These are phyloP conservation scores for Pythium vanterpoolii DNA, from an alignment of 352 stramenopile species.

Conservation along the genomic window DNA sequence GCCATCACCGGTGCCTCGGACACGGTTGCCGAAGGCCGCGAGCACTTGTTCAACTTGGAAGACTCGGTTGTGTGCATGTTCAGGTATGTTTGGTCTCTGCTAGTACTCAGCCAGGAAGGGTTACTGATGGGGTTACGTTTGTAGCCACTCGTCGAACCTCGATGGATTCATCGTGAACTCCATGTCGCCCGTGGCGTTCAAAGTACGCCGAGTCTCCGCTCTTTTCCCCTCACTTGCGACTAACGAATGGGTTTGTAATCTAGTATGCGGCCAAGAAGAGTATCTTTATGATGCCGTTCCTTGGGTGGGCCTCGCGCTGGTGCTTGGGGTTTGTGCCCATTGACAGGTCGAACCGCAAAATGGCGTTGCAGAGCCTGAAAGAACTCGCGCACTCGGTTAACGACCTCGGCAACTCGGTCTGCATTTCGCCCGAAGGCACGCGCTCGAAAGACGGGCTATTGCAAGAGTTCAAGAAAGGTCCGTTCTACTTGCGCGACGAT, in stretches of 20 bases:
- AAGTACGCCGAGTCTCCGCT: slow-evolving; percentile 29
- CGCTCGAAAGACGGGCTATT: slow-evolving; percentile 79
- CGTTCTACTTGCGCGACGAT: slow-evolving; percentile 81
- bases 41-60: slow-evolving; percentile 48
- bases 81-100: slow-evolving; percentile 32
- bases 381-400: slow-evolving; percentile 67
- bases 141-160: slow-evolving; percentile 76
- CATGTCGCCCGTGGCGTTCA: slow-evolving; percentile 64
- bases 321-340: slow-evolving; percentile 79
- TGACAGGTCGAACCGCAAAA: slow-evolving; percentile 63
- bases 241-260: background rate
- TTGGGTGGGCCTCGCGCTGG: slow-evolving; percentile 74
- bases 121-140: no score
- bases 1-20: slow-evolving; percentile 55
- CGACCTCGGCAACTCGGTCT: slow-evolving; percentile 67
- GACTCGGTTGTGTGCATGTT: slow-evolving; percentile 84
- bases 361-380: slow-evolving; percentile 64
- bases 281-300: slow-evolving; percentile 74
- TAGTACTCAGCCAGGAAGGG: background rate
- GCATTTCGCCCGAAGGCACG: slow-evolving; percentile 81
- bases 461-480: slow-evolving; percentile 86
- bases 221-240: background rate
- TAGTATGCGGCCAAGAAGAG: slow-evolving; percentile 85
- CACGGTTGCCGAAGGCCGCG: slow-evolving; percentile 39
- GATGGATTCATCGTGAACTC: slow-evolving; percentile 83